Evolutionary conservation across 73 alveolate species (phyloP).

Genomic region (Paramecium tetraurelia): DNA sequence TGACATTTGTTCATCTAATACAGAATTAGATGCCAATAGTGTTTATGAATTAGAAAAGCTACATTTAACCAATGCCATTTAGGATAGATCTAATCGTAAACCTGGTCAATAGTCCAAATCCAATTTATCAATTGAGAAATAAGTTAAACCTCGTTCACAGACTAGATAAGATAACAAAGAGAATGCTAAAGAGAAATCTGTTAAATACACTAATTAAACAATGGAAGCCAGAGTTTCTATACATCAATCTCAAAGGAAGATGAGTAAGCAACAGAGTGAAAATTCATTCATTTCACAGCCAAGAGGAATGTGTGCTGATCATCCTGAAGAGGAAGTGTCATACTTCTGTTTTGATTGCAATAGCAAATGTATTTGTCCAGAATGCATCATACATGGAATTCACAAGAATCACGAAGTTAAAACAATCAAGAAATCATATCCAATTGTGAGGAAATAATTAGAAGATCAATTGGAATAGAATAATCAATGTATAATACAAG

Average conservation of each 20-base stretch:
- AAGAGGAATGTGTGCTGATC: conserved; percentile 48
- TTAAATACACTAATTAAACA: neutral
- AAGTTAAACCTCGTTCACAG: neutral
- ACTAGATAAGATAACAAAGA: neutral
- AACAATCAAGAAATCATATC: conserved; percentile 62
- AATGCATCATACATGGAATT: conserved; percentile 60
- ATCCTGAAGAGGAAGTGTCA: conserved; percentile 61
- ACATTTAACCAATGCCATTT: neutral
- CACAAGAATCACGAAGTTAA: conserved; percentile 62
- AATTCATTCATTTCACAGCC: neutral
- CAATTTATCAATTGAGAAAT: neutral
- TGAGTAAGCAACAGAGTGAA: conserved; percentile 18
- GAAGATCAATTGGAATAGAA: conserved; percentile 50
- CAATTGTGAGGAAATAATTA: conserved; percentile 23
- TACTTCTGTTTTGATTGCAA: conserved; percentile 54
- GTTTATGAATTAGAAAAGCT: conserved; percentile 51
- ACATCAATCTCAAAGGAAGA: neutral
- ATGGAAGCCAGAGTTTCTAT: neutral
- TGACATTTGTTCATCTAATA: conserved; percentile 2
- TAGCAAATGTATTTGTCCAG: conserved; percentile 58
- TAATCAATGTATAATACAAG: neutral
- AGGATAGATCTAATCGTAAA: conserved; percentile 1
- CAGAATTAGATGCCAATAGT: conserved; percentile 50
- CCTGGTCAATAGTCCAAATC: neutral
- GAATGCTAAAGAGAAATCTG: neutral